Conservation (phyloP, 2,329 filamentous ascomycete genomes). For the Colletotrichum tropicale region DNA sequence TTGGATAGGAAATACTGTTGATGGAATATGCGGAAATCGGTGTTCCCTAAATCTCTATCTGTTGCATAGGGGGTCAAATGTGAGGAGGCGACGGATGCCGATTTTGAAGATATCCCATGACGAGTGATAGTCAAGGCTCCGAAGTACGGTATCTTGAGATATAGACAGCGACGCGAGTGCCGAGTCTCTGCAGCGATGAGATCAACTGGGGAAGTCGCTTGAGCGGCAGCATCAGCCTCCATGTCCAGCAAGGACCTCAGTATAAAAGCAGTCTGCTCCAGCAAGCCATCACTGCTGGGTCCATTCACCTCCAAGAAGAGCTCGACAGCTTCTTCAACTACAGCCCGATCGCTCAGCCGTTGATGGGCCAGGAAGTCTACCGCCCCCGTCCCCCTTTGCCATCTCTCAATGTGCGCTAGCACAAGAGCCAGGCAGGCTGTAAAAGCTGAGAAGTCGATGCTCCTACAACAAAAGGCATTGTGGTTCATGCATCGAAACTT, state of each 20-base stretch:
- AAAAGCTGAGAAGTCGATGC: conserved; percentile 40
- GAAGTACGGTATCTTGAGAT: neutral
- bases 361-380: conserved; percentile 41
- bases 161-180: neutral
- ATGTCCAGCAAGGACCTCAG: conserved; percentile 26
- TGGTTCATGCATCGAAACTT: conserved; percentile 31
- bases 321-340: conserved; percentile 38
- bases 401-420: conserved; percentile 36
- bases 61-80: neutral
- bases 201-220: neutral
- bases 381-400: neutral
- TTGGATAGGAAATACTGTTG: neutral
- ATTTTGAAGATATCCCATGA: neutral
- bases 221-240: neutral
- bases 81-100: neutral
- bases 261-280: conserved; percentile 29
- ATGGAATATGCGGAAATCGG: neutral
- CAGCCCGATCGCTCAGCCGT: conserved; percentile 37
- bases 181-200: neutral
- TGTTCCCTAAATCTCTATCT: neutral
- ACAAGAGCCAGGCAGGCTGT: conserved; percentile 39
- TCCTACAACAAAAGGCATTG: conserved; percentile 30
- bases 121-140: neutral
- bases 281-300: conserved; percentile 30
- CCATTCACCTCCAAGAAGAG: conserved; percentile 33